Evolutionary conservation across 1,139 yeast genomes (phyloP).

Genomic region (Pneumocystis sp.): DNA sequence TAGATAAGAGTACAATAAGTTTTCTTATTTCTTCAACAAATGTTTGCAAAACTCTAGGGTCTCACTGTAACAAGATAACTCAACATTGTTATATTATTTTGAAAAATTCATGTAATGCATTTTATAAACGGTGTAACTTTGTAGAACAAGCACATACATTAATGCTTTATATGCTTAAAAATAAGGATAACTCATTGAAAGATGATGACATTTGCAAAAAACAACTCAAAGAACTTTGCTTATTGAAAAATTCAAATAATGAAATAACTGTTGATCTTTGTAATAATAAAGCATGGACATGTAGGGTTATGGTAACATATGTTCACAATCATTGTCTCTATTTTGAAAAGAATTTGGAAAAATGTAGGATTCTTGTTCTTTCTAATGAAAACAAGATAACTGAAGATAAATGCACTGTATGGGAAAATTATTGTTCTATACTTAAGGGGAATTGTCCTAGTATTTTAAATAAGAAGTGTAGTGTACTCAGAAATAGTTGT

Average conservation of each 20-base stretch:
- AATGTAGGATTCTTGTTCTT: neutral
- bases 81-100: neutral
- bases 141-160: neutral
- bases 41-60: neutral
- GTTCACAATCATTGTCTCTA: neutral
- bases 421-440: neutral
- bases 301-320: neutral
- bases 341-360: neutral
- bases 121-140: neutral
- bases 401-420: neutral
- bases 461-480: neutral
- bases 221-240: neutral
- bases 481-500: neutral
- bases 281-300: neutral
- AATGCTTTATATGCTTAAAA: neutral
- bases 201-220: neutral
- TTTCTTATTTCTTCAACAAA: neutral
- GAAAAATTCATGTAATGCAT: neutral
- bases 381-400: neutral
- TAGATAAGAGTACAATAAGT: neutral
- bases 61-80: neutral
- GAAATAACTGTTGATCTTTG: neutral
- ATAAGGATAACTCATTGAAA: neutral
- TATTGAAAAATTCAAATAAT: neutral
- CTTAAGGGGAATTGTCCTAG: neutral